Evolutionary conservation across 345 rosid genomes (phyloP), one percentile per base, ranked within the genome.

Genomic region (Populus simonii): DNA sequence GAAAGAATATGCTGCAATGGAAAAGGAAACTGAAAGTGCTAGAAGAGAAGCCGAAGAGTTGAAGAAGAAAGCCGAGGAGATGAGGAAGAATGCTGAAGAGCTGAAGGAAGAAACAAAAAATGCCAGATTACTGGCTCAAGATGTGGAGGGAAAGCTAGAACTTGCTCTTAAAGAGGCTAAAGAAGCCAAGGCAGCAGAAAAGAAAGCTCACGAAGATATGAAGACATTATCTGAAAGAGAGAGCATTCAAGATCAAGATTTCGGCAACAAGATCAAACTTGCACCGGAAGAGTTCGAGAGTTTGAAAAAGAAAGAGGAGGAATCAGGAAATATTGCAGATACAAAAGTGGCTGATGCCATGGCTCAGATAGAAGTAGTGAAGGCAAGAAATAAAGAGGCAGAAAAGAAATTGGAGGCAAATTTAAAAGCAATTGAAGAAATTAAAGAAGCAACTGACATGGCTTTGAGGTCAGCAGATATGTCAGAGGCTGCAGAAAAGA

Each of bases 401-500:
- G 95, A 87, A 47, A 80, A 45, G n/a, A 88, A 87, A 66, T 15
- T 90, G 74, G 91, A 77, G 74, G 92, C 85, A 8, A 86, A 77
- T 47, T 65, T 89, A 74, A 85, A 85, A 78, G 91, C 90, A 7
- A 82, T 91, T 1, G 89, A 88, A 81, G 94, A 92, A 83, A 89
- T 93, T 73, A 81, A 91, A 45, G 82, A 84, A 10, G 97, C 93
- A 10, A 93, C 91, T 2, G 97, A 89, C 1, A 41, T 88, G 65
- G 99, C 98, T 47, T 74, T 91, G 82, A 91, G 82, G 81, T 87
- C 95, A 35, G 91, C 92, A 18, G 90, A 90, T 66, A 80, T 78
- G 71, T 92, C 98, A 7, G 92, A 90, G 76, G 89, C 94, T 0
- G 98, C 96, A 5, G 86, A 89, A 82, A 85, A 38, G 23, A 85